Base-by-base conservation (phyloP, 2,329 filamentous ascomycete genomes). In the Clarireedia hainanense region DNA sequence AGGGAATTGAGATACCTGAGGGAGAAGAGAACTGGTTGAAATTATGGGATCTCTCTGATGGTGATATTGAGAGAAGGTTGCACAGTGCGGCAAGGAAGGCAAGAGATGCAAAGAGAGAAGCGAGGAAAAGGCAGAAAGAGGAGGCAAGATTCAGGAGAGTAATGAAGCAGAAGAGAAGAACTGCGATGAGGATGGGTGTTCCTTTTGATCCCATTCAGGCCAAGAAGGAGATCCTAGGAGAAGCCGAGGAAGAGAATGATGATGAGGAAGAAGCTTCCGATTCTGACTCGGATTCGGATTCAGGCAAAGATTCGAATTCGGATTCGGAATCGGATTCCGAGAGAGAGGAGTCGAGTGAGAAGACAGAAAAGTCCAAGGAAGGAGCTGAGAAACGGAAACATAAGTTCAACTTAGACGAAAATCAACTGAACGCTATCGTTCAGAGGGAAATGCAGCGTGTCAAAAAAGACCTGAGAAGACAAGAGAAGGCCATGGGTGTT, bases 11-110 rank as follows among this genome's bases (percentile, higher is more conserved):
- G 6, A 47, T 68, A 12, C 65, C 65, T 5, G 65, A 66, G 15
- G 67, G 60, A 17, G 68, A 71, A 56, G 61, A 68, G 49, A 62
- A 70, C 58, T 65, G 64, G 48, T 58, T 70, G 50, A 60, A 58
- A 2, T 51, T 70, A 34, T 71, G 67, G 67, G 68, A 70, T 59
- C 60, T 70, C n/a, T 57, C 61, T 5, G 68, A 70, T 56, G 58
- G 63, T 23, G 60, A 67, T 17, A 59, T 70, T 23, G 55, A 62
- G 47, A 60, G 62, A 47, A 55, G 69, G 34, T 36, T 70, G 20
- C 55, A 54, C 6, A 37, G 51, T 1, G 54, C 57, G 15, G 64
- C 64, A 55, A 61, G 61, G 34, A 52, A 56, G 30, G 66, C 63
- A 42, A 58, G 47, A 30, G 43, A 52, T 30, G 56, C 57, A 10